Evolutionary conservation across 108 stramenopile species (phyloP).

Genomic region (Mediolabrus comicus): DNA sequence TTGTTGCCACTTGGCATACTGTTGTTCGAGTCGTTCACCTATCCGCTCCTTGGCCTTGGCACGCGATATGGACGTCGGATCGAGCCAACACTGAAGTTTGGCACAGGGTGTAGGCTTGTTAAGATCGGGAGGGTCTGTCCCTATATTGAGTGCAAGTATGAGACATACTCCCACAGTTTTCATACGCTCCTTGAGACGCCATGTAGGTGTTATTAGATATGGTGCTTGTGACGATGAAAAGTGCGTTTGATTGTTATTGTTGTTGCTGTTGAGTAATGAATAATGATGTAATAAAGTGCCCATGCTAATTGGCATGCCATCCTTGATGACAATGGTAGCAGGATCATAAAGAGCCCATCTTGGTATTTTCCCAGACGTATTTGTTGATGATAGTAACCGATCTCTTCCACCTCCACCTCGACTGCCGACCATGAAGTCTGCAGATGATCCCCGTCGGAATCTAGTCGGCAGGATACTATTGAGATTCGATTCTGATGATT

Average conservation of each 20-base stretch:
- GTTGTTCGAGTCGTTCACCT: conserved; percentile 83
- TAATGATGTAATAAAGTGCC: conserved; percentile 43
- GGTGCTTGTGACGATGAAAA: conserved; percentile 9
- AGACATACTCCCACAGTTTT: conserved; percentile 92
- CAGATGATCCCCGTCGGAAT: conserved; percentile 21
- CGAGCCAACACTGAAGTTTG: conserved; percentile 93
- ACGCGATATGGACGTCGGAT: conserved; percentile 73
- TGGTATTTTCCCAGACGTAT: conserved; percentile 12
- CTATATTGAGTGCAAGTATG: conserved; percentile 94
- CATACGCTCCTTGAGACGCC: conserved; percentile 94
- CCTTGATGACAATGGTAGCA: conserved; percentile 36
- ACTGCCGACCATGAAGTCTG: conserved; percentile 1
- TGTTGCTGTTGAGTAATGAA: conserved; percentile 17
- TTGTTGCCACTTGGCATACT: conserved; percentile 89
- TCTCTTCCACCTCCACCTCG: background rate
- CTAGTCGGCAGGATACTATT: conserved; percentile 18
- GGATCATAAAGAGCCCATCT: conserved; percentile 40
- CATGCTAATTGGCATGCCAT: conserved; percentile 29
- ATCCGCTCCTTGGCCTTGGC: conserved; percentile 88
- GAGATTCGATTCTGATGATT: conserved; percentile 3
- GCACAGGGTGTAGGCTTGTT: conserved; percentile 90
- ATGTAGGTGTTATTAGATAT: conserved; percentile 59
- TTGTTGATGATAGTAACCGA: background rate
- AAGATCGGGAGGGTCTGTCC: conserved; percentile 96
- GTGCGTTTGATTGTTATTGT: too few relatives aligned